These are phyloP conservation scores for Saccharomycopsis crataegensis DNA, from an alignment of 1,139 yeast species.

Conservation along the genomic window DNA sequence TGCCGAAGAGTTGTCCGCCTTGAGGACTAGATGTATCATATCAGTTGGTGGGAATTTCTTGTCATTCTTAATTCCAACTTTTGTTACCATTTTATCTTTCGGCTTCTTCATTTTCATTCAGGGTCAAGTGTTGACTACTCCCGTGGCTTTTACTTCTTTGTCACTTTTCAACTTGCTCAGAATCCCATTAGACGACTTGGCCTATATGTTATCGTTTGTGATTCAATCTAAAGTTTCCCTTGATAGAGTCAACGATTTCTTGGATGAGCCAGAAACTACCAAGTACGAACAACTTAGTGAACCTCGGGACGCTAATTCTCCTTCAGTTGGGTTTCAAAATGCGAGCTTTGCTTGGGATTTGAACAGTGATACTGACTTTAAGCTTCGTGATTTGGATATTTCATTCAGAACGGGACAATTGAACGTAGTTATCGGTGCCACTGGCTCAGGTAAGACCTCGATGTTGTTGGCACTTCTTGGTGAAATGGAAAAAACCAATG, in stretches of 20 bases:
- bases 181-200: conserved; percentile 79
- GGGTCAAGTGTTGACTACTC: conserved; percentile 72
- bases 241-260: conserved; percentile 43
- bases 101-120: conserved; percentile 70
- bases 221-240: conserved; percentile 86
- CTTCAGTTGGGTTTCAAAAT: conserved; percentile 70
- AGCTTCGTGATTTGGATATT: conserved; percentile 63
- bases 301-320: conserved; percentile 50
- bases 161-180: conserved; percentile 79
- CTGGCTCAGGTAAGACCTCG: conserved; percentile 96
- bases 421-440: conserved; percentile 84
- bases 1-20: conserved; percentile 49
- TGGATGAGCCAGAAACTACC: conserved; percentile 43
- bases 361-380: conserved; percentile 47
- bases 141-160: conserved; percentile 86
- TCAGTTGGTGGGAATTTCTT: conserved; percentile 64
- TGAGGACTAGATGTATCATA: conserved; percentile 46
- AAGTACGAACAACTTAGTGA: conserved; percentile 71
- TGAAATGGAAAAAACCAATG: conserved; percentile 74
- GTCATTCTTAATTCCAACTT: conserved; percentile 78
- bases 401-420: conserved; percentile 66
- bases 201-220: conserved; percentile 80
- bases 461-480: conserved; percentile 83
- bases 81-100: conserved; percentile 73
- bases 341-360: conserved; percentile 77